Base-by-base conservation (phyloP, 2,329 filamentous ascomycete genomes). In the Venturia carpophila region DNA sequence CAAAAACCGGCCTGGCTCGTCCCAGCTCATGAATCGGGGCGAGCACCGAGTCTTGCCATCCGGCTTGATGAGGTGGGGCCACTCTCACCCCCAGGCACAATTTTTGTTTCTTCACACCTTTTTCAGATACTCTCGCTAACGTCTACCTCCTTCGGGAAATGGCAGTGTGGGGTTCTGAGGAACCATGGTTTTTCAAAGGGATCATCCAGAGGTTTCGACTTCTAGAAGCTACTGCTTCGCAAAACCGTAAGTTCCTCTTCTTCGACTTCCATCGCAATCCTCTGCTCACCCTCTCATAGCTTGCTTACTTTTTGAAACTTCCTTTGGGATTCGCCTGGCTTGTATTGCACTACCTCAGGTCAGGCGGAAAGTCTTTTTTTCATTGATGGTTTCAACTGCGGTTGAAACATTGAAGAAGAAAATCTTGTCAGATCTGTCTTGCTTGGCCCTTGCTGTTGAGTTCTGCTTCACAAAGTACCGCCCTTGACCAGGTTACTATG, bases 351-450 rank as follows among this genome's bases (percentile, higher is more conserved):
- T 45, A 19, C 42, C 42, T 45, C 42, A n/a, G 42, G 42, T 52
- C 21, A 27, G 47, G 21, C 47, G 17, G 13, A 58, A 27, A 58
- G 24, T 30, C 30, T n/a, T 58, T 58, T 56, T 58, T 58, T 58
- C 52, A 58, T 58, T 58, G 19, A 58, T 58, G 27, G 27, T 58
- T 37, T 37, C 52, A 58, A 34, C 52, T 58, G 30, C 52, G 52
- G 30, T 19, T 58, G 52, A 21, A 21, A 58, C 27, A 58, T 58
- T 58, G 52, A 58, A 58, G 52, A 58, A 58, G 52, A 58, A 58
- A 58, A 10, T 10, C 10, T 5, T 30, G 24, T 13, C 7, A 47
- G 6, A 21, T 52, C 10, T 17, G 30, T 37, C 30, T 58, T 37
- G 17, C 11, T 58, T 37, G 30, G 17, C 6, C 27, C 27, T 56